These are phyloP conservation scores for Vitis hybrid DNA, from an alignment of 177 flowering plant genomes.

Conservation along the genomic window DNA sequence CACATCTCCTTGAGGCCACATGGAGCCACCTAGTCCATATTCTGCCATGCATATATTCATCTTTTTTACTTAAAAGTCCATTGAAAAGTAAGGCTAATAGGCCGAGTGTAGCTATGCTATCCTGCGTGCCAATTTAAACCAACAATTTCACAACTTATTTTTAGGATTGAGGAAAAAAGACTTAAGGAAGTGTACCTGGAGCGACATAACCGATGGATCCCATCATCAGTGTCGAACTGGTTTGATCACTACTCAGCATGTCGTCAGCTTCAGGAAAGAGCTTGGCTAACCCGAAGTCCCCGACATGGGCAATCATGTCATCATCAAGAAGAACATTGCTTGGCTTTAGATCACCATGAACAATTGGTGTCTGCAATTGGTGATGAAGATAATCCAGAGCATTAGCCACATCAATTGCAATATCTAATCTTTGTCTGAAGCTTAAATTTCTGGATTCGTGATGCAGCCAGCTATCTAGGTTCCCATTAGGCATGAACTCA, in stretches of 20 bases:
- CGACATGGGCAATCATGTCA: slow-evolving; percentile 11
- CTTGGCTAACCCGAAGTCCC: slow-evolving; percentile 22
- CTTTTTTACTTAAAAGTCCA: not conserved
- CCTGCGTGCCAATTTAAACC: not conserved
- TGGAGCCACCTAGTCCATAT: slow-evolving; percentile 10
- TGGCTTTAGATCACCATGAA: slow-evolving; percentile 20
- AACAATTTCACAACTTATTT: not conserved
- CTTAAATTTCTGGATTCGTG: not conserved
- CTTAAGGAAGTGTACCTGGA: not conserved
- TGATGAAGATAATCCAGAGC: slow-evolving; percentile 20
- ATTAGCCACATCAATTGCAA: slow-evolving; percentile 18
- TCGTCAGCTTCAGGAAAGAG: not conserved
- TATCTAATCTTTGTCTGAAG: slow-evolving; percentile 15
- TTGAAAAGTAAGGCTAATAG: too few relatives aligned
- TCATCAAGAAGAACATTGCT: slow-evolving; percentile 21
- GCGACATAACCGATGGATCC: slow-evolving; percentile 11
- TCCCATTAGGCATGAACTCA: not conserved
- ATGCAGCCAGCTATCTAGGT: slow-evolving; percentile 1
- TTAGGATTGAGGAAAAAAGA: too few relatives aligned
- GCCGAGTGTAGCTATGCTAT: too few relatives aligned
- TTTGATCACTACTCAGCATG: not conserved
- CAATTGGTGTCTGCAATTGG: slow-evolving; percentile 13
- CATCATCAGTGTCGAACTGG: not conserved
- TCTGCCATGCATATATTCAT: slow-evolving; percentile 6
- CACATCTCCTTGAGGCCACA: slow-evolving; percentile 12